These are phyloP conservation scores for Naematelia aurantialba DNA, from an alignment of 768 basidiomycete genomes.

Conservation along the genomic window DNA sequence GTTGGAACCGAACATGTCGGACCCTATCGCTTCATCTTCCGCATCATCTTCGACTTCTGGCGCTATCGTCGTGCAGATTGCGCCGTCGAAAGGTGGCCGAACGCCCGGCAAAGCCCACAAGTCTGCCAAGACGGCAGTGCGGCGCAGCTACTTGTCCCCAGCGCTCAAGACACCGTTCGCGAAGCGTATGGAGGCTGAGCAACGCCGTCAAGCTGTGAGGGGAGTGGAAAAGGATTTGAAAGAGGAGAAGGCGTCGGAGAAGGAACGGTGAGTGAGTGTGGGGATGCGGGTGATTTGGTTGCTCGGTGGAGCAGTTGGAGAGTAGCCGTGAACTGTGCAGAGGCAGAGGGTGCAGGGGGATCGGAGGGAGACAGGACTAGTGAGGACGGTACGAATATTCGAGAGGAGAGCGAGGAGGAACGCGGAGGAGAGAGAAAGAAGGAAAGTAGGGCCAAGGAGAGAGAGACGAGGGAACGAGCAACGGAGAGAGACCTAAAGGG, in stretches of 20 bases:
- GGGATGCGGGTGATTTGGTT: no score
- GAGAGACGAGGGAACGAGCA: no score
- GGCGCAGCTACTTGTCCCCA: slow-evolving; percentile 36
- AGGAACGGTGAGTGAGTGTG: slow-evolving; percentile 34
- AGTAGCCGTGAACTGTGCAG: no score
- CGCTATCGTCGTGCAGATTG: slow-evolving; percentile 17
- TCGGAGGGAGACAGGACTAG: not conserved
- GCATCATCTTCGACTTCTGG: slow-evolving; percentile 21
- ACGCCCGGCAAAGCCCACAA: slow-evolving; percentile 40
- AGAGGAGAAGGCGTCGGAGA: slow-evolving; percentile 40
- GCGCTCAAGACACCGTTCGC: slow-evolving; percentile 41
- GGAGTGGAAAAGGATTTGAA: slow-evolving; percentile 45
- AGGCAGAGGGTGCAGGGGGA: not conserved
- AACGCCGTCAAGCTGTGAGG: slow-evolving; percentile 34
- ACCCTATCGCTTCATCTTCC: slow-evolving; percentile 5
- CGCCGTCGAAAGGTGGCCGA: slow-evolving; percentile 27
- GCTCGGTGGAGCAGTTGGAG: no score
- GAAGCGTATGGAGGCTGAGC: slow-evolving; percentile 34
- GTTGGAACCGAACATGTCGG: not conserved
- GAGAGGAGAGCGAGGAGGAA: not conserved
- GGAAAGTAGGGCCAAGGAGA: no score
- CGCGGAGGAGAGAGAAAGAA: not conserved
- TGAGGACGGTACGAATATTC: not conserved
- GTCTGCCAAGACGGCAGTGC: slow-evolving; percentile 25
- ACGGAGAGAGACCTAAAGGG: no score